phyloP scores from a whole-genome alignment of 2,329 filamentous ascomycete species.

The Aphanoascus verrucosus region DNA sequence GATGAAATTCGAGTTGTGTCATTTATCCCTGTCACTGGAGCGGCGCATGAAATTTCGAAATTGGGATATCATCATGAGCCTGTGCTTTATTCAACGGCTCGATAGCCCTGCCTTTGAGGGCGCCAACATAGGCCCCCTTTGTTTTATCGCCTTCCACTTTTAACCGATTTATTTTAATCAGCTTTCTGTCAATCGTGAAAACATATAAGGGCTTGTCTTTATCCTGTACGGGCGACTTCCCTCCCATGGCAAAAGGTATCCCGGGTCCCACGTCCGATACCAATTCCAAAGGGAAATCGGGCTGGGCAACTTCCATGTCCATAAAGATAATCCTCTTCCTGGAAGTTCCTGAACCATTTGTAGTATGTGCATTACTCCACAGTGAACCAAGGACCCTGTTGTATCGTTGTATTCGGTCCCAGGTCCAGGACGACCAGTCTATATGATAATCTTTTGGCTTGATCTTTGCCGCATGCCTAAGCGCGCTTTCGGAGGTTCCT shows the following conservation, averaged over 20 bases:
- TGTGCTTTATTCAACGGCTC: slow-evolving; percentile 21
- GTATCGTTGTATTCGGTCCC: slow-evolving; percentile 46
- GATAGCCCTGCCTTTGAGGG: slow-evolving; percentile 33
- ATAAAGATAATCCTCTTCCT: slow-evolving; percentile 30
- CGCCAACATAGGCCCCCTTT: slow-evolving; percentile 28
- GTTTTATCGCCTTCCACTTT: slow-evolving; percentile 33
- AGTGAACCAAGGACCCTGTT: slow-evolving; percentile 53
- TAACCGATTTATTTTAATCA: slow-evolving; percentile 29
- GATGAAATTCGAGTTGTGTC: not conserved
- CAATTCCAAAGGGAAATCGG: slow-evolving; percentile 20
- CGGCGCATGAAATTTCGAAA: slow-evolving; percentile 25
- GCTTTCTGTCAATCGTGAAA: slow-evolving; percentile 28
- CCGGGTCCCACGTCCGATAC: slow-evolving; percentile 27
- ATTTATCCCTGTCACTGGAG: slow-evolving; percentile 20
- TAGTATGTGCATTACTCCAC: slow-evolving; percentile 45
- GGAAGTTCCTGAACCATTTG: slow-evolving; percentile 17
- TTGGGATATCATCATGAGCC: slow-evolving; percentile 18
- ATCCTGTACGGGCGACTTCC: slow-evolving; percentile 6
- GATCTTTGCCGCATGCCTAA: slow-evolving; percentile 61
- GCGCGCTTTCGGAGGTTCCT: slow-evolving; percentile 21
- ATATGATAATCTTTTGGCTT: slow-evolving; percentile 53
- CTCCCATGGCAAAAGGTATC: slow-evolving; percentile 27
- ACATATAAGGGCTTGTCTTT: slow-evolving; percentile 27
- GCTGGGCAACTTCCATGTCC: slow-evolving; percentile 26
- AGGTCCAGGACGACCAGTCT: slow-evolving; percentile 46